Conservation (phyloP, 306 rosid genomes). For the Cajanus cajan region DNA sequence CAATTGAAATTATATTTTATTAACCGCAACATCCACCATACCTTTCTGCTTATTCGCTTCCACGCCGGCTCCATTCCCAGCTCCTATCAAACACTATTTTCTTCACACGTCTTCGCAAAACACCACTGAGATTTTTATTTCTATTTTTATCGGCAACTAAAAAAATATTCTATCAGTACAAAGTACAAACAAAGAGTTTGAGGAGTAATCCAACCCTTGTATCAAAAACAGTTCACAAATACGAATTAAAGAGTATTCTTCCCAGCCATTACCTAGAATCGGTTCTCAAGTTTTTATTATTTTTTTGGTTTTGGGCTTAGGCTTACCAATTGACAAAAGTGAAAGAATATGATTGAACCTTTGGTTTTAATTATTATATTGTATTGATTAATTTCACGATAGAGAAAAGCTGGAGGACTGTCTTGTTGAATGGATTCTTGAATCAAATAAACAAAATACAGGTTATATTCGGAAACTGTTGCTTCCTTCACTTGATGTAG, state of each 20-base stretch:
- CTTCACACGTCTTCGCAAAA: not conserved
- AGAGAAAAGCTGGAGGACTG: not conserved
- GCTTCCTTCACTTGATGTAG: not conserved
- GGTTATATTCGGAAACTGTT: not conserved
- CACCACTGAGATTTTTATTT: not conserved
- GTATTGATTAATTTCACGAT: not conserved
- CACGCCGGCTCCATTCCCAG: not conserved
- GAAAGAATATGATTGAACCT: not conserved
- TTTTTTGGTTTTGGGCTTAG: not conserved
- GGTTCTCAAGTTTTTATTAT: not conserved
- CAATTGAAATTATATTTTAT: not conserved
- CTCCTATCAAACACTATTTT: not conserved
- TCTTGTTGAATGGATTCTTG: constrained; percentile 29
- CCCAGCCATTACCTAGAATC: not conserved
- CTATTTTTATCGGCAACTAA: not conserved
- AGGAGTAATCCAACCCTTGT: not conserved
- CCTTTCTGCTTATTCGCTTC: not conserved
- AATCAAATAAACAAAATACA: not conserved
- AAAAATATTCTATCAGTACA: not conserved
- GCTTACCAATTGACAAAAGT: not conserved
- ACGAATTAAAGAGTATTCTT: not conserved
- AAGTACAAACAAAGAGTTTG: not conserved
- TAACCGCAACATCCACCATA: not conserved
- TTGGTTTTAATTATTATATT: not conserved
- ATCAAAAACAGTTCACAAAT: not conserved